Evolutionary conservation across 805 yeast genomes (phyloP).

Genomic region (Spencermartinsiella europaea): DNA sequence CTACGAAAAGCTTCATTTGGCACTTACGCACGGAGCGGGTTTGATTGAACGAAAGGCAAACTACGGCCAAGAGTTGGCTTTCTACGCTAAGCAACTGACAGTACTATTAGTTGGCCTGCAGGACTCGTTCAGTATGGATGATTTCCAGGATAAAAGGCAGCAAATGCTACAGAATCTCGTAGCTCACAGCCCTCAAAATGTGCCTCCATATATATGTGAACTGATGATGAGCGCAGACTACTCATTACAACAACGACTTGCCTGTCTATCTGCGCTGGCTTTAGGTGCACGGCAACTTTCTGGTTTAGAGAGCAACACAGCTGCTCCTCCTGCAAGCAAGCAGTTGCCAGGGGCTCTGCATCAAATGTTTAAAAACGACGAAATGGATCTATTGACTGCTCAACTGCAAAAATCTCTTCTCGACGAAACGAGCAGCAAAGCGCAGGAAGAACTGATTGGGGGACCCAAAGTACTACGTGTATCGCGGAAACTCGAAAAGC

Average conservation of each 20-base stretch:
- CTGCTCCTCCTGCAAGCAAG: conserved; percentile 37
- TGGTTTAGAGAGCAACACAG: conserved; percentile 52
- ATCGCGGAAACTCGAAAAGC: conserved; percentile 23
- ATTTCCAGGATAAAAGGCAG: conserved; percentile 63
- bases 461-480: conserved; percentile 29
- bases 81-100: conserved; percentile 52
- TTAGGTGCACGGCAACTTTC: conserved; percentile 69
- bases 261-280: conserved; percentile 61
- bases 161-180: conserved; percentile 61
- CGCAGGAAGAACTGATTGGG: conserved; percentile 21
- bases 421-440: conserved; percentile 18
- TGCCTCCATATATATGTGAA: conserved; percentile 32
- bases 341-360: conserved; percentile 47
- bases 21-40: conserved; percentile 49
- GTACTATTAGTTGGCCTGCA: conserved; percentile 47
- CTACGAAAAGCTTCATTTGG: conserved; percentile 45
- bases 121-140: conserved; percentile 50
- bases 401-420: conserved; percentile 24
- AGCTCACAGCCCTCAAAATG: conserved; percentile 46
- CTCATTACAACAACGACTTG: conserved; percentile 72
- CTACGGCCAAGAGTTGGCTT: conserved; percentile 56
- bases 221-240: conserved; percentile 66
- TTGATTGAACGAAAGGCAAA: conserved; percentile 60
- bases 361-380: conserved; percentile 33
- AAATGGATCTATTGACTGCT: conserved; percentile 13